Percentiles rank a stretch among this genome's conserved stretches.
These are phyloP conservation scores for Endogone sp. DNA, from an alignment of 192 early-diverging fungal species.

Conservation along the genomic window DNA sequence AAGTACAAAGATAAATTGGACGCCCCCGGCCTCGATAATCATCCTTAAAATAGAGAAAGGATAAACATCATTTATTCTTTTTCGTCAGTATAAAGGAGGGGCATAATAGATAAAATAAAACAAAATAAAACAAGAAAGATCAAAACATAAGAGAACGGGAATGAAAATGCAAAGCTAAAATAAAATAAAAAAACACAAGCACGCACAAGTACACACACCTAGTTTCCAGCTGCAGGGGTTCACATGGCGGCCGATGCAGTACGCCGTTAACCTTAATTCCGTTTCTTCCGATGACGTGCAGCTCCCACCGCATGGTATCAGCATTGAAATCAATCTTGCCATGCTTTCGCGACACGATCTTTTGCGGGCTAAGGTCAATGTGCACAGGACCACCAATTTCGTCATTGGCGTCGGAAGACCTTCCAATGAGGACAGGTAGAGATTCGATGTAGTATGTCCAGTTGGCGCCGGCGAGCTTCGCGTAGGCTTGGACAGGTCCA, in stretches of 20 bases:
- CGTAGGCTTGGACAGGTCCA: too few species aligned
- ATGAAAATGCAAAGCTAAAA: too few species aligned
- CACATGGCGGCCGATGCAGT: constrained; percentile 7
- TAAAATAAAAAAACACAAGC: too few species aligned
- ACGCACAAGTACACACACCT: background rate
- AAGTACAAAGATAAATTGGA: too few species aligned
- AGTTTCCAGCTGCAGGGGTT: constrained; percentile 13
- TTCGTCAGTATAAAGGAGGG: too few species aligned
- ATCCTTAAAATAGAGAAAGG: too few species aligned
- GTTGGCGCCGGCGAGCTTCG: constrained; percentile 23
- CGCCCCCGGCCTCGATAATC: too few species aligned
- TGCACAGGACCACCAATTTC: constrained; percentile 7
- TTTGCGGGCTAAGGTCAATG: constrained; percentile 21
- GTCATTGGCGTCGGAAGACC: constrained; percentile 2
- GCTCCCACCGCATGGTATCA: constrained; percentile 16
- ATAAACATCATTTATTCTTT: too few species aligned
- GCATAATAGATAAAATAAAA: too few species aligned
- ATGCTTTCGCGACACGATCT: constrained; percentile 26
- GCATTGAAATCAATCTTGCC: constrained; percentile 21
- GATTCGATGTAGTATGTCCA: constrained; percentile 27
- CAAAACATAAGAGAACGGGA: too few species aligned
- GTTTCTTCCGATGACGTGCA: constrained; percentile 20
- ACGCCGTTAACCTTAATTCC: constrained; percentile 27
- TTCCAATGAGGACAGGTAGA: constrained; percentile 14
- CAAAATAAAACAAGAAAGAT: too few species aligned